Evolutionary conservation across 116 monocot genomes (phyloP), one percentile per base, ranked within the genome.

Genomic region (Trichopus zeylanicus): DNA sequence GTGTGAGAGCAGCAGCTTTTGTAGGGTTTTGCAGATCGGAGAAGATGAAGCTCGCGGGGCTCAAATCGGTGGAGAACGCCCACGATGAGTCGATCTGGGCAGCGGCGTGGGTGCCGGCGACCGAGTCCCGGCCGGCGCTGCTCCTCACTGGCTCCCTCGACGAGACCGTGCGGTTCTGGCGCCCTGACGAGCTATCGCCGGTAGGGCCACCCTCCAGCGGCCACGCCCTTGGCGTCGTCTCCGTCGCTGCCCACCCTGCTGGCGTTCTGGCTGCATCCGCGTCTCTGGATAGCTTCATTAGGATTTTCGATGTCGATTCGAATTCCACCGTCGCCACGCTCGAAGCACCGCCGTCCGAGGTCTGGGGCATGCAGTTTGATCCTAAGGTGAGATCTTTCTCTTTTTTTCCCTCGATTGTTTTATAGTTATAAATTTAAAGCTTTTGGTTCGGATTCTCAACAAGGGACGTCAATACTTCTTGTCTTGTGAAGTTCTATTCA

Each of bases 51-150:
- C 61, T 98, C 6, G 81, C 88, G 7, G 91, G 98, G 19, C 67
- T 98, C 46, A 87, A 80, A 59, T 71, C 88, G 27, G 73, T 70
- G 64, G 98, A 91, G 51, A 82, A 77, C 58, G 85, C 91, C 24
- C 98, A 98, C 77, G 88, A 91, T 39, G 92, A 98, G 18, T 98
- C 98, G 6, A 78, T 98, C 51, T 98, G 98, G n/a, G n/a, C n/a
- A n/a, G n/a, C n/a, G n/a, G n/a, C n/a, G n/a, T n/a, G n/a, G n/a
- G n/a, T n/a, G n/a, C n/a, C n/a, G n/a, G n/a, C n/a, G n/a, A n/a
- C n/a, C n/a, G n/a, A n/a, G n/a, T n/a, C n/a, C n/a, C n/a, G n/a
- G 22, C 73, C 91, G 5, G 62, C 88, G 21, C 82, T 91, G 46
- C 82, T 98, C 62, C 73, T 98, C 20, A 88, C 98, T 1, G 98